Evolutionary conservation across 345 rosid genomes (phyloP).

Genomic region (Nephelium lappaceum): DNA sequence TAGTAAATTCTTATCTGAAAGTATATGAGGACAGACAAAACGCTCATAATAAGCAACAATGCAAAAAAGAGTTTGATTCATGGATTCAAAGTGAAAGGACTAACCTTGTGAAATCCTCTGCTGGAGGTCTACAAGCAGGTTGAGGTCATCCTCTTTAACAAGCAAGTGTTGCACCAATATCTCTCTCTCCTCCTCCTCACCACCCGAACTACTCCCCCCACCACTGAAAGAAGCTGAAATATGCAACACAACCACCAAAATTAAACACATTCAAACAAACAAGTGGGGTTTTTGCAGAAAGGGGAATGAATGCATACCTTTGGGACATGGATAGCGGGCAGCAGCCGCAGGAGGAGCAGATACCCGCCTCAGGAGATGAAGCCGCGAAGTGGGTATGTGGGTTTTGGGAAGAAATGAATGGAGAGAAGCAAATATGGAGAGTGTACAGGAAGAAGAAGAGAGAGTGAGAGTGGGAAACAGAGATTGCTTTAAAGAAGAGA

Average conservation of each 20-base stretch:
- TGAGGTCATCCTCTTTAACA: conserved; percentile 65
- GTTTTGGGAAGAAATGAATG: conserved; percentile 25
- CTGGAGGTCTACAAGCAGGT: conserved; percentile 64
- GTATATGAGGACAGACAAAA: too few species aligned
- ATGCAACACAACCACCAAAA: background rate
- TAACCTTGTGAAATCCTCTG: conserved; percentile 59
- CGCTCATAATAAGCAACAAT: too few species aligned
- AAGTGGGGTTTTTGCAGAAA: background rate
- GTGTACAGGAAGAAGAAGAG: conserved; percentile 34
- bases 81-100: background rate
- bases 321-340: conserved; percentile 22
- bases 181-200: conserved; percentile 40
- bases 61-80: background rate
- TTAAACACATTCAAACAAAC: background rate
- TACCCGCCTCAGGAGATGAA: conserved; percentile 8
- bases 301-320: conserved; percentile 32
- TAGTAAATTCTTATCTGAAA: too few species aligned
- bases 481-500: conserved; percentile 43
- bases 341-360: conserved; percentile 15
- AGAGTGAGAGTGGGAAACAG: conserved; percentile 35
- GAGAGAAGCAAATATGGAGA: conserved; percentile 41
- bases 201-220: conserved; percentile 37
- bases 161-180: conserved; percentile 87
- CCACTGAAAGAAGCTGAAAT: conserved; percentile 61
- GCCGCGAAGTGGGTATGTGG: conserved; percentile 17